Conservation (phyloP, 2,329 filamentous ascomycete species). For the Aspergillus ibericus region DNA sequence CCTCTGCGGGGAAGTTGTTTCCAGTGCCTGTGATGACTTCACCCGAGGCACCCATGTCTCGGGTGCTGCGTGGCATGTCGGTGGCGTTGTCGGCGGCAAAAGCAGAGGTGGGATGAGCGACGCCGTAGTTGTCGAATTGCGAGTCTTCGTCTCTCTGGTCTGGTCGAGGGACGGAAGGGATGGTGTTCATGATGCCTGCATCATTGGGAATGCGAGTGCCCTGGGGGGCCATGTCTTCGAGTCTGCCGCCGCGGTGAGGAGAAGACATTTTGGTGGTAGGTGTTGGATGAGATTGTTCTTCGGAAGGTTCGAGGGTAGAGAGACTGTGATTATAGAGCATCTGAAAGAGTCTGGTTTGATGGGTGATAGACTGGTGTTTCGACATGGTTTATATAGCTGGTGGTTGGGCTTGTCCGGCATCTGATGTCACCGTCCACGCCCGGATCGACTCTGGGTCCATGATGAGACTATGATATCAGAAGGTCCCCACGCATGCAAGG, state of each 20-base stretch:
- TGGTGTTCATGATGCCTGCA: slow-evolving; percentile 45
- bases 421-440: slow-evolving; percentile 12
- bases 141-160: slow-evolving; percentile 43
- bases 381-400: slow-evolving; percentile 1
- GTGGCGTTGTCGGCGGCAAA: slow-evolving; percentile 50
- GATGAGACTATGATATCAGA: slow-evolving; percentile 18
- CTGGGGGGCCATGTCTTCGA: slow-evolving; percentile 41
- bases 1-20: slow-evolving; percentile 37
- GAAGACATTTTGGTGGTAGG: slow-evolving; percentile 6
- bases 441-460: neutral
- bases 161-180: slow-evolving; percentile 51
- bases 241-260: slow-evolving; percentile 37
- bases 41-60: slow-evolving; percentile 36
- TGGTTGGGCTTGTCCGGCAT: neutral
- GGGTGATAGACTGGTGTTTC: neutral
- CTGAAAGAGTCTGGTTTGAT: neutral
- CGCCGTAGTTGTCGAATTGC: slow-evolving; percentile 35
- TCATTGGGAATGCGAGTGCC: slow-evolving; percentile 48
- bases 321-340: fast-evolving
- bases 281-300: neutral
- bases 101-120: slow-evolving; percentile 38
- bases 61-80: slow-evolving; percentile 45
- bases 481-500: neutral
- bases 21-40: slow-evolving; percentile 46
- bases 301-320: neutral